Evolutionary conservation across 768 basidiomycete species (phyloP).

Genomic region (Tylopilus subfusipes): DNA sequence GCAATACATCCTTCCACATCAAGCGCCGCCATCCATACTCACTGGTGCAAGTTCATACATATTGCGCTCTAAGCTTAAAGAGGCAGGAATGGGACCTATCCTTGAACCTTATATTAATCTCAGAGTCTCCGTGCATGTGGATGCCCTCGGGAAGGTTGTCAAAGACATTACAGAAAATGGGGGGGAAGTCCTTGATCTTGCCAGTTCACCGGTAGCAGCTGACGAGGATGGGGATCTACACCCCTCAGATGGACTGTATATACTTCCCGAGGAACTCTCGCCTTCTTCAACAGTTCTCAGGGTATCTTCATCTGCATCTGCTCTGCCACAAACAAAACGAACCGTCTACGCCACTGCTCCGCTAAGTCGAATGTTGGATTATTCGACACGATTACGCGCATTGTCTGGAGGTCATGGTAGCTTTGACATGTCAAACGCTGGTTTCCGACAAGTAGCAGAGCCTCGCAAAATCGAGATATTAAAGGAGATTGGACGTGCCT

Average conservation of each 20-base stretch:
- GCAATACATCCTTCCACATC: constrained; percentile 40
- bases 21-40: constrained; percentile 49
- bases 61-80: constrained; percentile 57
- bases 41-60: constrained; percentile 63
- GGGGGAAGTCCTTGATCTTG: constrained; percentile 74
- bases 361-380: constrained; percentile 79
- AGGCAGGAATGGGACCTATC: constrained; percentile 66
- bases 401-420: constrained; percentile 77
- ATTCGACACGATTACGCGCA: constrained; percentile 72
- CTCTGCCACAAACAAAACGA: constrained; percentile 48
- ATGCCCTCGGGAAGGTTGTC: constrained; percentile 70
- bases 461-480: constrained; percentile 67
- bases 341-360: constrained; percentile 72
- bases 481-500: constrained; percentile 74
- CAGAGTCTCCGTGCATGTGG: constrained; percentile 64
- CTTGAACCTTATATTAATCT: constrained; percentile 76
- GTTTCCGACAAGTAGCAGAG: constrained; percentile 66
- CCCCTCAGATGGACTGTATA: constrained; percentile 61
- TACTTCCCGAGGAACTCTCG: constrained; percentile 73
- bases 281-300: constrained; percentile 52
- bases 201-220: constrained; percentile 32
- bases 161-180: constrained; percentile 82
- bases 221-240: constrained; percentile 43
- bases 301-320: constrained; percentile 26
- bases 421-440: constrained; percentile 78